A percentile compares a stretch with the other conserved stretches of the same genome.
Conservation (phyloP, 2,329 filamentous ascomycete genomes). For the Diaporthe sp. region DNA sequence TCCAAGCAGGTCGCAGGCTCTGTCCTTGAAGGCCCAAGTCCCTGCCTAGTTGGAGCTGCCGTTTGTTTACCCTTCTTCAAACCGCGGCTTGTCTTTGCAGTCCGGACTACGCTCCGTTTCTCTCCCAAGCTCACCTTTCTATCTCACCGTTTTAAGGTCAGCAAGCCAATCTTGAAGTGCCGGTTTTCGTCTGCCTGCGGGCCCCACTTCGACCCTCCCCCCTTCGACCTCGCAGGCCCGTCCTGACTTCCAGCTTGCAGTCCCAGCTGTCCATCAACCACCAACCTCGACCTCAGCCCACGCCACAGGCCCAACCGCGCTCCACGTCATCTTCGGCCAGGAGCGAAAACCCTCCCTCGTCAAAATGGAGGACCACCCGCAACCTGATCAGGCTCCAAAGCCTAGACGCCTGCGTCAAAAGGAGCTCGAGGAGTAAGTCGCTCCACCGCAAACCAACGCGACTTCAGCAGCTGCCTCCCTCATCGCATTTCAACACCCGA, state of each 20-base stretch:
- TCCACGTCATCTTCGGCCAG: neutral
- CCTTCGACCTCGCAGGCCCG: neutral
- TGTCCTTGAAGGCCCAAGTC: neutral
- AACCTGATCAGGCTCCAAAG: constrained; percentile 12
- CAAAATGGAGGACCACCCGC: constrained; percentile 8
- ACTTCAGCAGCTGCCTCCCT: neutral
- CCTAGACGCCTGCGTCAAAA: constrained; percentile 36
- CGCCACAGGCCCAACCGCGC: neutral
- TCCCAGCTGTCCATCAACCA: neutral
- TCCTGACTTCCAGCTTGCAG: neutral
- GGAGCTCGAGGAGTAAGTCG: constrained; percentile 38
- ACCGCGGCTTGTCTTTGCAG: too few relatives aligned
- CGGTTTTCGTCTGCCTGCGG: neutral
- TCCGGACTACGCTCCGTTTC: neutral
- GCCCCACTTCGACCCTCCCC: neutral
- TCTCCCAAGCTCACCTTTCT: neutral
- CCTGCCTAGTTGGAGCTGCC: neutral
- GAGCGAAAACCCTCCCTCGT: neutral
- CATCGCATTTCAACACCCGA: neutral
- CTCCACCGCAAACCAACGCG: neutral
- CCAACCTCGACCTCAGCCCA: neutral
- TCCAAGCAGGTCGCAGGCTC: neutral
- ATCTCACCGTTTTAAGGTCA: neutral
- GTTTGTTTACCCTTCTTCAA: neutral
- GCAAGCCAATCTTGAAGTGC: neutral